Base-by-base conservation (phyloP, 495 filamentous ascomycete species). In the Aspergillus cavernicola region DNA sequence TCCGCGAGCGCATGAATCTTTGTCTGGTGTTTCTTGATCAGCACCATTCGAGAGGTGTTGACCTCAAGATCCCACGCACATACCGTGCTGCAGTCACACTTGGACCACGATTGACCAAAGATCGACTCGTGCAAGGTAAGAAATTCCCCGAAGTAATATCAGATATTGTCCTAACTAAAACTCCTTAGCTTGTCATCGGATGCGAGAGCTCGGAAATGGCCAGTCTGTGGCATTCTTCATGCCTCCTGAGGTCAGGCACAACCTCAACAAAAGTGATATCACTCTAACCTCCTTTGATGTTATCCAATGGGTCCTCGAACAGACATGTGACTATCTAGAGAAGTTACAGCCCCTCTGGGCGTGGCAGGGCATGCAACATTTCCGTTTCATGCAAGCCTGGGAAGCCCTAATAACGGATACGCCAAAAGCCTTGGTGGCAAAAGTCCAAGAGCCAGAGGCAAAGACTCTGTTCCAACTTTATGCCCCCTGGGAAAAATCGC, bases 31-130 rank as follows among this genome's bases (percentile, higher is more conserved):
- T 84, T 60, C 69, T 90, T 5, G 86, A 90, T 39, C 81, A 91
- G 53, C 77, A 80, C 0, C 85, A 91, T 56, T 88, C 86, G 1
- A 68, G 87, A 54, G 87, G 87, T 0, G 86, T 80, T 0, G 86
- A 90, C 59, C 61, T 91, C 12, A 81, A 76, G 58, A 58, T 91
- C 8, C 85, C 86, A 0, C 56, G 51, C 0, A 13, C 72, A 15
- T 53, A 53, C 16, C 64, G 77, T 13, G 87, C 82, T 5, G 83
- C 83, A 2, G 77, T 90, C n/a, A 89, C 84, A 0, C 69, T 91
- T 3, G 84, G 86, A 0, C 77, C 82, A 0, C 68, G 72, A 29
- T 63, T 86, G 11, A 82, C 83, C 0, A 89, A 90, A 61, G 86
- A 90, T 45, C 70, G 74, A 37, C 69, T 87, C 7, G 83, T 88